Evolutionary conservation across 2,329 filamentous ascomycete species (phyloP), one percentile per base, ranked within the genome.

Genomic region (Leptographium procerum): DNA sequence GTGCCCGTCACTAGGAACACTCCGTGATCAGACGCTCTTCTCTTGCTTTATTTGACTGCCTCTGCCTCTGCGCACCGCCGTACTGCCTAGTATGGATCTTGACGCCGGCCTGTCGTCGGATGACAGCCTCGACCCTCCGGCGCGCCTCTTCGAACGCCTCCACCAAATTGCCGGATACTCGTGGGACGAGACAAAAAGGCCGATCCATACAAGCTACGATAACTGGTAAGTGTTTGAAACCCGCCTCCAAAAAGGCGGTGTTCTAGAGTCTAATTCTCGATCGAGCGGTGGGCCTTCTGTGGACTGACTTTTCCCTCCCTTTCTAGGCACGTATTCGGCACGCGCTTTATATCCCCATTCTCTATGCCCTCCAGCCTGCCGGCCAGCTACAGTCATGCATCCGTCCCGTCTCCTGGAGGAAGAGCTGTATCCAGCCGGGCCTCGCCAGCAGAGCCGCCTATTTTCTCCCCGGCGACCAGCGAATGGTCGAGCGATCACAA

Each of bases 131-230:
- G 81, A 84, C 68, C 84, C 85, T 60, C 86, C 86, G 50, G 76
- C 79, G 64, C 82, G 85, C 66, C 79, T 91, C 57, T 87, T 85
- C 65, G 86, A 91, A 69, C 82, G 88, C 55, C 77, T 91, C 64
- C 79, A 82, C 62, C 86, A 89, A 69, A 78, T 91, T 63, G 79
- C 85, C 52, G 87, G 87, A 57, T 91, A 89, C 69, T 83, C 80
- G 8, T 91, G 88, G 88, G 86, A 91, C 70, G 86, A 88, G 64
- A 77, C 80, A 16, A 70, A 67, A 59, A 71, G 71, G 29, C 81
- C 82, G 13, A 75, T 80, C 58, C 83, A 85, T 67, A 81, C 81
- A 55, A 89, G 85, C 66, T 96, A 96, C 72, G 90, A 95, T 70
- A 91, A 91, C 75, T 97, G 91, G 90, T 84, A 75, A 66, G 72